Percentiles rank a stretch among this genome's conserved stretches.
Evolutionary conservation across 2,329 filamentous ascomycete species (phyloP).

Genomic region (Byssochlamys sp.): DNA sequence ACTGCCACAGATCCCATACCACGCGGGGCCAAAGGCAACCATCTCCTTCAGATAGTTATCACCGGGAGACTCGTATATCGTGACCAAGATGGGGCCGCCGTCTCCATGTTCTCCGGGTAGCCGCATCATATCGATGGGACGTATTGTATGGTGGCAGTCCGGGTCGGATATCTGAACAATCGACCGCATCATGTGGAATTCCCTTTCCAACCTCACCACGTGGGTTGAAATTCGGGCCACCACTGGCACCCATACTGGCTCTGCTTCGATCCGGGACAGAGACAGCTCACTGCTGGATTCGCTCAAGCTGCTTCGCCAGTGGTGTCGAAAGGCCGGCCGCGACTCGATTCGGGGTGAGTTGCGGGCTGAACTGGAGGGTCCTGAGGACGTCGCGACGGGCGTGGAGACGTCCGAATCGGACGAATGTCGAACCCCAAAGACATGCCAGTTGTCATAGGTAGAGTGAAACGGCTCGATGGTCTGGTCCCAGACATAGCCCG

Average conservation of each 20-base stretch:
- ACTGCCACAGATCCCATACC: slow-evolving; percentile 49
- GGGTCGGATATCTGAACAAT: slow-evolving; percentile 64
- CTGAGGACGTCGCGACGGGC: slow-evolving; percentile 37
- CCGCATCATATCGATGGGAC: slow-evolving; percentile 68
- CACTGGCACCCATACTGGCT: slow-evolving; percentile 50
- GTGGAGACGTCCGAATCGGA: slow-evolving; percentile 39
- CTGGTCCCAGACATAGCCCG: slow-evolving; percentile 70
- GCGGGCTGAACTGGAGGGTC: slow-evolving; percentile 34
- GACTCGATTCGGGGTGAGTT: slow-evolving; percentile 35
- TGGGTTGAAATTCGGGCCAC: slow-evolving; percentile 77
- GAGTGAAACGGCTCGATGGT: slow-evolving; percentile 40
- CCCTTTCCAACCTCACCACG: slow-evolving; percentile 71
- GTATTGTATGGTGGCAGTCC: slow-evolving; percentile 64
- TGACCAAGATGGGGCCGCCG: slow-evolving; percentile 61
- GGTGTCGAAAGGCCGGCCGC: slow-evolving; percentile 31
- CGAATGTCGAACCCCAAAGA: slow-evolving; percentile 53
- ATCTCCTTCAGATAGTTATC: slow-evolving; percentile 61
- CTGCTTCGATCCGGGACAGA: slow-evolving; percentile 29
- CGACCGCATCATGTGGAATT: slow-evolving; percentile 71
- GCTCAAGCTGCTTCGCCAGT: slow-evolving; percentile 46
- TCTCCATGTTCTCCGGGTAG: slow-evolving; percentile 61
- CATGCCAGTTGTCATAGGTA: slow-evolving; percentile 84
- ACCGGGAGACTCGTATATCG: slow-evolving; percentile 72
- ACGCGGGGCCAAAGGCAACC: slow-evolving; percentile 69
- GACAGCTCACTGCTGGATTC: slow-evolving; percentile 37